Conservation (phyloP, 139 green algal species). For the Spirogloea muscicola region DNA sequence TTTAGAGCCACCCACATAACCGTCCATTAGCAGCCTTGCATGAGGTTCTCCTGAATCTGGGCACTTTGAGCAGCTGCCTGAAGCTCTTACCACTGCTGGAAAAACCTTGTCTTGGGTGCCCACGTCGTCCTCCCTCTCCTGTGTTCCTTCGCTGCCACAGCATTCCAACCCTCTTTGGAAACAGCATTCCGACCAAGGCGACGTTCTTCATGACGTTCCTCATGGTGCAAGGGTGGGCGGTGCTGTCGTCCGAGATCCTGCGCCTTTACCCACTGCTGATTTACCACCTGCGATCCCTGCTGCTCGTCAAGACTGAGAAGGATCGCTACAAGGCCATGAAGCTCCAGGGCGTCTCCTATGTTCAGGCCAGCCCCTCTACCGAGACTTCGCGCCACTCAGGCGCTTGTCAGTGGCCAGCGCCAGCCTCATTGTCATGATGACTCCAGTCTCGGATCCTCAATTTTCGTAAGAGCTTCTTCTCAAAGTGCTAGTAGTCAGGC, state of each 20-base stretch:
- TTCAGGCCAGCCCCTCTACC: not conserved
- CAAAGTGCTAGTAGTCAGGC: too few species aligned
- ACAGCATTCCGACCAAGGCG: constrained; percentile 19
- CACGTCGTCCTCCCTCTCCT: not conserved
- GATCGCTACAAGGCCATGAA: constrained; percentile 32
- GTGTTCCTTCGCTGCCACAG: not conserved
- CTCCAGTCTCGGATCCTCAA: too few species aligned
- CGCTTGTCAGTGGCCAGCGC: too few species aligned
- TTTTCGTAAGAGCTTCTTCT: too few species aligned
- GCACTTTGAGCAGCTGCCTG: too few species aligned
- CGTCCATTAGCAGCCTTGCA: too few species aligned
- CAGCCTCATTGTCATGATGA: too few species aligned
- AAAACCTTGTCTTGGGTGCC: too few species aligned
- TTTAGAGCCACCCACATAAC: too few species aligned
- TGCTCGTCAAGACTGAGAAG: constrained; percentile 5
- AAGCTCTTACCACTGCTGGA: too few species aligned
- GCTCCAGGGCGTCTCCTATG: not conserved
- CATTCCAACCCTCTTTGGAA: not conserved
- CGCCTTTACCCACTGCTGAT: constrained; percentile 29
- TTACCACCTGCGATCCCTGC: constrained; percentile 8
- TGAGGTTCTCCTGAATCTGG: too few species aligned
- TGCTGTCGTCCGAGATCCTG: constrained; percentile 24
- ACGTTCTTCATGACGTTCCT: constrained; percentile 47
- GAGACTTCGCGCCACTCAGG: too few species aligned
- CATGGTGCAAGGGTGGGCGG: constrained; percentile 44